Evolutionary conservation across 2,329 filamentous ascomycete genomes (phyloP), one percentile per base, ranked within the genome.

Genomic region (Aspergillus hiratsukae): DNA sequence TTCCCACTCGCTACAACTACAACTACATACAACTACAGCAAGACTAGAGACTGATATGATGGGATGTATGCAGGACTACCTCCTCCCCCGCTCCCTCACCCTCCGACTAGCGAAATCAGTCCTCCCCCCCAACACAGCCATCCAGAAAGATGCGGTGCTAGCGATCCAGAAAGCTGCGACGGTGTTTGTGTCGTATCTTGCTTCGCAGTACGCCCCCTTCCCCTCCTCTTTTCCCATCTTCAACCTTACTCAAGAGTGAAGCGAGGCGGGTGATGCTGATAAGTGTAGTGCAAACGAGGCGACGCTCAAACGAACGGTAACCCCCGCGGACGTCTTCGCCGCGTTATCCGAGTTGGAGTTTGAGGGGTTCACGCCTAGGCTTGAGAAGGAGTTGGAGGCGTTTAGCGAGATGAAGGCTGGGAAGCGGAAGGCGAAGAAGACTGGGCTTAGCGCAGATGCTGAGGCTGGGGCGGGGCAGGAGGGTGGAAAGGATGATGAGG

Each of bases 81-180:
- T 81, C 55, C 79, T 87, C 43, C 85, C 85, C 19, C 84, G 84
- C 58, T 83, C 83, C 4, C 80, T 86, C 67, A 81, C 85, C 27
- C 78, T 82, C 54, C 80, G 84, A 27, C 79, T 87, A 21, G 83
- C 83, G 11, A 86, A 86, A 71, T 81, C 83, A 55, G 83, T 85
- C 6, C 76, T 87, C 3, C 84, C 85, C 1, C 77, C 85, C 4
- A 87, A 87, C 69, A 87, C 84, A 17, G 80, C 82, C 49, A 83
- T 87, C 43, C 82, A 86, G 64, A 86, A 86, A 71, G 85, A 87
- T 72, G 85, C 85, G 10, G 73, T 87, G 3, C 73, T 85, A 17
- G 85, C 85, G 7, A 80, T 87, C 59, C 82, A 83, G 51, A 87
- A 87, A 67, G 83, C 83, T 59, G 84, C 85, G 28, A 87, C 85